Percentiles rank a stretch among this genome's conserved stretches.
These are phyloP conservation scores for Torulaspora delbrueckii DNA, from an alignment of 805 yeast species.

Conservation along the genomic window DNA sequence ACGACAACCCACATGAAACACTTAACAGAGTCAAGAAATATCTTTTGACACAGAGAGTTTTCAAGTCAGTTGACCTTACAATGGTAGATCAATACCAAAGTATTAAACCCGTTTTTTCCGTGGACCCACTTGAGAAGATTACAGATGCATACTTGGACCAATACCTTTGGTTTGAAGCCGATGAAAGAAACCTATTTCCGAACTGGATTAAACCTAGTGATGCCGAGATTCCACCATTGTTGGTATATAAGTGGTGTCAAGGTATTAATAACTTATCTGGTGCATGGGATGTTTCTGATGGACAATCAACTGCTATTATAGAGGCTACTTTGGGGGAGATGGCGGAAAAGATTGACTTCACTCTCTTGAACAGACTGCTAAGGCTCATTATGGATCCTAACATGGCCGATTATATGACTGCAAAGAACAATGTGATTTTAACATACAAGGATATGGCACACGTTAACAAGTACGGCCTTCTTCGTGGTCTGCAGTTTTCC, in stretches of 20 bases:
- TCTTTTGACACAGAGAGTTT: constrained; percentile 80
- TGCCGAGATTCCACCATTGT: constrained; percentile 84
- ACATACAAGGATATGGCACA: constrained; percentile 94
- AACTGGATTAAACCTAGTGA: constrained; percentile 96
- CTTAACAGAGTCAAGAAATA: constrained; percentile 77
- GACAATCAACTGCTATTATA: constrained; percentile 78
- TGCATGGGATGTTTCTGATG: constrained; percentile 74
- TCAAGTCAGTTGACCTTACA: constrained; percentile 80
- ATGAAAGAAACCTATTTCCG: constrained; percentile 80
- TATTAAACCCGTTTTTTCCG: constrained; percentile 76
- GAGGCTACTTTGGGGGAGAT: constrained; percentile 67
- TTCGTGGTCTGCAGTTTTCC: constrained; percentile 86
- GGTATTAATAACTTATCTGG: constrained; percentile 74
- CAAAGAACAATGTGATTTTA: constrained; percentile 78
- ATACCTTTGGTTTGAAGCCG: constrained; percentile 94
- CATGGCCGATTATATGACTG: constrained; percentile 89
- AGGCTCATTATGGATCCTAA: constrained; percentile 81
- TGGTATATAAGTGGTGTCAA: constrained; percentile 91
- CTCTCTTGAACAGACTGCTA: constrained; percentile 74
- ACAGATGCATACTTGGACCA: constrained; percentile 96
- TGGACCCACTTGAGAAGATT: constrained; percentile 90
- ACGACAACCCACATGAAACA: constrained; percentile 94
- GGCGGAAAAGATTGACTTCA: constrained; percentile 83
- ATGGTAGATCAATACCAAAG: constrained; percentile 89
- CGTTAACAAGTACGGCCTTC: constrained; percentile 79